Percentiles rank a stretch among this genome's conserved stretches.
Evolutionary conservation across 176 grass and related monocot genomes (phyloP).

Genomic region (Carex kokanica): DNA sequence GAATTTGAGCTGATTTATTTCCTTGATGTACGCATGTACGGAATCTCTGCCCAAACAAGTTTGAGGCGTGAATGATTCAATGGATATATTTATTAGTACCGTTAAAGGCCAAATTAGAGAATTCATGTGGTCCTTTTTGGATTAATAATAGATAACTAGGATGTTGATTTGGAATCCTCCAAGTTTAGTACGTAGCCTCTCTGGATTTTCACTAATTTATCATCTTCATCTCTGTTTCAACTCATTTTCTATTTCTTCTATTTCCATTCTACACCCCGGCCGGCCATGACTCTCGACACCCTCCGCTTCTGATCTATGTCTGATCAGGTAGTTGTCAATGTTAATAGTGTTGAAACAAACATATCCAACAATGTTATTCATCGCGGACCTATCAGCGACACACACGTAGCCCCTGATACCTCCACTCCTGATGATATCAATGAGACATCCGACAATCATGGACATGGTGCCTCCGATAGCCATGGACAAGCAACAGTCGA

Average conservation of each 20-base stretch:
- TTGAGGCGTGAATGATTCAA: background rate
- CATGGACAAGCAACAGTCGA: background rate
- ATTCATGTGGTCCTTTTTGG: background rate
- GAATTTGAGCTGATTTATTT: too few relatives aligned
- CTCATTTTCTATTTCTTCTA: background rate
- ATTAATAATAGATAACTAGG: background rate
- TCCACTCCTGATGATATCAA: background rate
- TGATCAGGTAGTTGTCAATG: conserved; percentile 8
- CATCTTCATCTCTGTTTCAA: conserved; percentile 5
- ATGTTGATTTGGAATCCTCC: background rate
- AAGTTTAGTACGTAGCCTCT: conserved; percentile 19
- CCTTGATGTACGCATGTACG: background rate
- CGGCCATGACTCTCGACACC: background rate
- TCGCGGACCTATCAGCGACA: background rate
- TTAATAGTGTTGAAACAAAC: conserved; percentile 6
- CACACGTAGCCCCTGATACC: background rate
- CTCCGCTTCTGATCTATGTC: background rate
- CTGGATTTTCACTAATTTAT: conserved; percentile 17
- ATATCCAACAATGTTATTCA: conserved; percentile 2
- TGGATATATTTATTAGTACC: too few relatives aligned
- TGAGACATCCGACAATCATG: background rate
- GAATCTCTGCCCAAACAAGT: background rate
- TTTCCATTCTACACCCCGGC: too few relatives aligned
- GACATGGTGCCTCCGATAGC: background rate
- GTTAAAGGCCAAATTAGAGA: background rate